Base-by-base conservation (phyloP, 2,329 filamentous ascomycete species). In the Fusarium duplospermum region DNA sequence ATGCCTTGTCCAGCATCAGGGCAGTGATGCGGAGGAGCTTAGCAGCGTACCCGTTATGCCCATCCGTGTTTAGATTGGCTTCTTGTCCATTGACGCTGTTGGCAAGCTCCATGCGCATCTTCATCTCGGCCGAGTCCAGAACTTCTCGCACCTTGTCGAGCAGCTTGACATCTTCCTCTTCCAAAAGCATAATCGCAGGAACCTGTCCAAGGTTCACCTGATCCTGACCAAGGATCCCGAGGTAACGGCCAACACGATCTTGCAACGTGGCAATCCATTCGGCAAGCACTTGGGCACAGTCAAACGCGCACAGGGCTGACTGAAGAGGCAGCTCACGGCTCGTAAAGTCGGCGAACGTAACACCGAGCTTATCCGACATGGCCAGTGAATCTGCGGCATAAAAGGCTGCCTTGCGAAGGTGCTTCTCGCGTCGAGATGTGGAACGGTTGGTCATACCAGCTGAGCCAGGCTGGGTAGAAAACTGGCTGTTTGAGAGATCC, bases 211-310 rank as follows among this genome's bases (percentile, higher is more conserved):
- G 88, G 77, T 98, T 94, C 36, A 96, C 90, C 0, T 93, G 89
- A 72, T 97, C 93, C 67, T 93, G 92, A 14, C 96, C 96, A 2
- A 98, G 88, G 7, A 98, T 91, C 6, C 96, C 96, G 7, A 98
- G 83, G 78, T 96, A 97, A 6, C 91, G 91, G 0, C 96, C 96
- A n/a, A 98, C 93, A 10, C 96, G 93, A 79, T 98, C 95, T 82
- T 99, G 96, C 4, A 98, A 90, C 2, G 95, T 96, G 6, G 94
- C 93, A 45, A 96, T 90, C 96, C 96, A 99, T 83, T 98, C 96
- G 1, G 94, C 94, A 35, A 99, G 89, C 2, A 98, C 94, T 80
- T 98, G 95, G 3, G 94, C 93, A 79, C 96, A 98, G 80, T 98
- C 96, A 78, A 98, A 97, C 6, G 93, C 92, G 82, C 96, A 98